A percentile compares a stretch with the other conserved stretches of the same genome.
Evolutionary conservation across 2,329 filamentous ascomycete species (phyloP).

Genomic region (Graphium sp.): DNA sequence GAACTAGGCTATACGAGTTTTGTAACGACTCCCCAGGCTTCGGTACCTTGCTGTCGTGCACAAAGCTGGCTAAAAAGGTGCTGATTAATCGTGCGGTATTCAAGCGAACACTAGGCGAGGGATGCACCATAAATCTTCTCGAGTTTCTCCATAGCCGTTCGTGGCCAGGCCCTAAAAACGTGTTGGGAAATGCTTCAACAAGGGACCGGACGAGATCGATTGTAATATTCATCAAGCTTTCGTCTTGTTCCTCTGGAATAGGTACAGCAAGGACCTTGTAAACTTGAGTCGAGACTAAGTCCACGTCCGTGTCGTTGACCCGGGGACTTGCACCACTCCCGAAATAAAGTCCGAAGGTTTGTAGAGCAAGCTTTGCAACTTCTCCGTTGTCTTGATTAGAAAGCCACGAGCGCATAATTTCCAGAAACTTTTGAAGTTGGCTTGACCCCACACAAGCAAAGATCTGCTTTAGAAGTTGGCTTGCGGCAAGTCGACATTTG

Average conservation of each 20-base stretch:
- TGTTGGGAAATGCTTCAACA: constrained; percentile 45
- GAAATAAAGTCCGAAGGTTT: constrained; percentile 72
- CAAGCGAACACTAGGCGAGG: constrained; percentile 59
- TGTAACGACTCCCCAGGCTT: constrained; percentile 41
- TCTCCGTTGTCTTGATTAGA: constrained; percentile 55
- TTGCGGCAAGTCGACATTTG: constrained; percentile 71
- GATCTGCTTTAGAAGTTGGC: constrained; percentile 61
- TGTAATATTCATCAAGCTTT: constrained; percentile 58
- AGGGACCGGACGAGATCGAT: constrained; percentile 55
- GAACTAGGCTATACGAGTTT: constrained; percentile 53
- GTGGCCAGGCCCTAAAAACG: constrained; percentile 41
- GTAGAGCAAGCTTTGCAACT: constrained; percentile 57
- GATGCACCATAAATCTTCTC: constrained; percentile 52
- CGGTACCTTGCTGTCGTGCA: constrained; percentile 34
- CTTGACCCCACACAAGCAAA: constrained; percentile 66
- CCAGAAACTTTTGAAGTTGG: constrained; percentile 51
- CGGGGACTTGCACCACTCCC: constrained; percentile 43
- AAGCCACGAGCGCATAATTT: constrained; percentile 58
- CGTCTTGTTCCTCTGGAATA: constrained; percentile 36
- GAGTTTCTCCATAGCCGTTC: constrained; percentile 56
- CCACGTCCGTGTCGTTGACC: constrained; percentile 51
- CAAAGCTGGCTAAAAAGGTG: constrained; percentile 67
- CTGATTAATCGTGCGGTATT: constrained; percentile 59
- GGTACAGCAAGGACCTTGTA: constrained; percentile 35
- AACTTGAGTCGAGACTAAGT: constrained; percentile 39